These are phyloP conservation scores for Starmerella kuoi DNA, from an alignment of 805 yeast genomes.

Conservation along the genomic window DNA sequence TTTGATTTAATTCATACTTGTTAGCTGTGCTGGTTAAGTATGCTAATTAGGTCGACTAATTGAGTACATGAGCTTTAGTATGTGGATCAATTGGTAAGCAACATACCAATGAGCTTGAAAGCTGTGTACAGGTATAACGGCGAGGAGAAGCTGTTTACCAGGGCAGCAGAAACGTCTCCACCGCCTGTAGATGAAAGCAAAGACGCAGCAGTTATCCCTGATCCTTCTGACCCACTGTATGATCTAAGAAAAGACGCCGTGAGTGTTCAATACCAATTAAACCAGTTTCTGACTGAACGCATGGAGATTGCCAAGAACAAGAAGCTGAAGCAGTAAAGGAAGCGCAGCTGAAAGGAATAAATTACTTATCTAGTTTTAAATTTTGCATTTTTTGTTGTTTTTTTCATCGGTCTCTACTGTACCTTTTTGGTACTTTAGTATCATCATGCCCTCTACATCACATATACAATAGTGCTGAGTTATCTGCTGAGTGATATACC, in stretches of 20 bases:
- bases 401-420: too few relatives aligned
- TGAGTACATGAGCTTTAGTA: too few relatives aligned
- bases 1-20: too few relatives aligned
- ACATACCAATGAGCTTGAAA: slow-evolving; percentile 2
- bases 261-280: slow-evolving; percentile 23
- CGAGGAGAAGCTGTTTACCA: slow-evolving; percentile 13
- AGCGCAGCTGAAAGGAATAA: neutral
- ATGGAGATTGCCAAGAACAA: slow-evolving; percentile 11
- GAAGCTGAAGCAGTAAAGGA: neutral
- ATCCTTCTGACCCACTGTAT: slow-evolving; percentile 15
- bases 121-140: slow-evolving; percentile 13
- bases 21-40: too few relatives aligned
- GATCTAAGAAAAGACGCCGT: slow-evolving; percentile 17
- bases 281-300: slow-evolving; percentile 18
- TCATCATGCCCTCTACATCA: too few relatives aligned
- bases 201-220: slow-evolving; percentile 18
- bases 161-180: slow-evolving; percentile 3
- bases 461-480: too few relatives aligned
- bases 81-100: too few relatives aligned
- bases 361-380: too few relatives aligned
- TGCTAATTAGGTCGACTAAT: too few relatives aligned
- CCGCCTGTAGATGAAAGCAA: slow-evolving; percentile 13
- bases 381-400: too few relatives aligned
- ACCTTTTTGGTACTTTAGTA: too few relatives aligned
- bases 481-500: too few relatives aligned